phyloP scores from a whole-genome alignment of 1,139 yeast genomes.

The Geotrichum citri-aurantii region DNA sequence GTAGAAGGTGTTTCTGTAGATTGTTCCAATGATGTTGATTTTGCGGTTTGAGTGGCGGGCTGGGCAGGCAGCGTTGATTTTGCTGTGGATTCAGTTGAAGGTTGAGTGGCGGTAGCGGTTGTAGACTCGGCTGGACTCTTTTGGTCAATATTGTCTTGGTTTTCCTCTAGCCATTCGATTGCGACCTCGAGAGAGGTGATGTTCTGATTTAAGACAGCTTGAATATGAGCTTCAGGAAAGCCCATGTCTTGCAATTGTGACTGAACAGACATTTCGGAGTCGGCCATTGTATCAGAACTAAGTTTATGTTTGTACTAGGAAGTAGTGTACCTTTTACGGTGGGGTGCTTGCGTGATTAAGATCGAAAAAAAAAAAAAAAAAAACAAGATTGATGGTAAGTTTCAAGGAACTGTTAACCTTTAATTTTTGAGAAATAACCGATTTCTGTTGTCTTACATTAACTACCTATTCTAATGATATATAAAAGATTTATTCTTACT shows the following conservation, averaged over 20 bases:
- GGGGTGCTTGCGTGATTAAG: neutral
- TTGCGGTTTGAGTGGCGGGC: slow-evolving; percentile 18
- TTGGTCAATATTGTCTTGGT: slow-evolving; percentile 21
- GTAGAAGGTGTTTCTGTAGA: neutral
- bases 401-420: neutral
- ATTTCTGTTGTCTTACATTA: neutral
- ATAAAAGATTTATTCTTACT: neutral
- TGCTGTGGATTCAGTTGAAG: neutral
- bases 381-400: neutral
- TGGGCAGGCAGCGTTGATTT: neutral
- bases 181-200: slow-evolving; percentile 31
- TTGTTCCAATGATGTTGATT: slow-evolving; percentile 5
- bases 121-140: slow-evolving; percentile 9
- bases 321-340: neutral
- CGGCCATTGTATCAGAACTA: neutral
- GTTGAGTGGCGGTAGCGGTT: slow-evolving; percentile 2
- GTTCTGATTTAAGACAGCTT: slow-evolving; percentile 32
- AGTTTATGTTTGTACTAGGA: neutral
- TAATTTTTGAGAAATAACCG: neutral
- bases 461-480: neutral
- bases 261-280: neutral
- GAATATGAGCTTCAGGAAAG: slow-evolving; percentile 32
- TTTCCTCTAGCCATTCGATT: slow-evolving; percentile 34
- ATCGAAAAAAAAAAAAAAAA: neutral
- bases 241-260: slow-evolving; percentile 31